These are phyloP conservation scores for Periconia macrospinosa DNA, from an alignment of 2,329 filamentous ascomycete species.

Conservation along the genomic window DNA sequence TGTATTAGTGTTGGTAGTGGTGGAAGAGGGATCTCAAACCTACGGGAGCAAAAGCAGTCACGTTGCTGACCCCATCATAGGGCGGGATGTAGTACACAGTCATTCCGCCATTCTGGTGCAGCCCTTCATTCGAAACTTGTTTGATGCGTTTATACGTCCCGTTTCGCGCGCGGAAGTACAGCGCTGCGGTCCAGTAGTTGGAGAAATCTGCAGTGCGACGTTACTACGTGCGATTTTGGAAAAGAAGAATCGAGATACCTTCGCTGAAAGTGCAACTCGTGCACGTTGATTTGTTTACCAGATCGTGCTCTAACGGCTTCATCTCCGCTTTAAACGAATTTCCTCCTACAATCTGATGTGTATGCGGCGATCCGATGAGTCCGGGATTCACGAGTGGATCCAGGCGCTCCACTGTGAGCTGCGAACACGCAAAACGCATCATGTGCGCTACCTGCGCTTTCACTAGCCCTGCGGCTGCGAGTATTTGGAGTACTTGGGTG, in stretches of 20 bases:
- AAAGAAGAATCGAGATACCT: neutral
- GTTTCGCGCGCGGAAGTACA: conserved; percentile 32
- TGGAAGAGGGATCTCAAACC: conserved; percentile 1
- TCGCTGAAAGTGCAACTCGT: conserved; percentile 33
- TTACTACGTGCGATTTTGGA: neutral
- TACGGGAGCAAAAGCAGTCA: conserved; percentile 35
- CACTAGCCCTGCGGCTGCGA: conserved; percentile 9
- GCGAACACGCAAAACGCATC: conserved; percentile 31
- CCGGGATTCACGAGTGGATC: conserved; percentile 34
- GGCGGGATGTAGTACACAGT: conserved; percentile 37
- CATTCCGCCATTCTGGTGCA: conserved; percentile 31
- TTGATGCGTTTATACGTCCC: conserved; percentile 35
- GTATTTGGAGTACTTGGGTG: neutral
- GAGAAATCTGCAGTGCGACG: conserved; percentile 1
- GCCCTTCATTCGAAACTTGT: conserved; percentile 19
- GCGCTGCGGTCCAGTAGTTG: conserved; percentile 36
- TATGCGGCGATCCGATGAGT: conserved; percentile 27
- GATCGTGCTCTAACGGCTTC: conserved; percentile 27
- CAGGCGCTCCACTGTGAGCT: conserved; percentile 31
- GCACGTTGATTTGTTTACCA: conserved; percentile 23
- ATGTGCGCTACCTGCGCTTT: conserved; percentile 16
- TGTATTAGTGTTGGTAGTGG: neutral
- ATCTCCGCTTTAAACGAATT: conserved; percentile 30
- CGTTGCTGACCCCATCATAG: conserved; percentile 36
- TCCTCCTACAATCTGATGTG: conserved; percentile 28